Evolutionary conservation across 1,284 basidiomycete species (phyloP).

Genomic region (Leccinum laetum): DNA sequence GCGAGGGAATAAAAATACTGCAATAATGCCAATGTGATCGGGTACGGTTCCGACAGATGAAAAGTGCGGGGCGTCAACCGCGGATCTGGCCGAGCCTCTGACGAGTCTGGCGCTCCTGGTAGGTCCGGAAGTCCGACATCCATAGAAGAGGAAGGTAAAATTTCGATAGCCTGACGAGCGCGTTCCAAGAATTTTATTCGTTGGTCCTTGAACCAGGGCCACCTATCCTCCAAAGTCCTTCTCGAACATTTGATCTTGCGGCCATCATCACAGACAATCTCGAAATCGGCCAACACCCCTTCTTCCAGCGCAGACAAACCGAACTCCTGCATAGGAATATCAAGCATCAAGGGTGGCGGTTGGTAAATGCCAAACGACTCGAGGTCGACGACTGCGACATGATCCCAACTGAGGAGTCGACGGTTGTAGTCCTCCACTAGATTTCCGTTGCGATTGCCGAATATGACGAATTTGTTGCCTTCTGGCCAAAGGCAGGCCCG

Average conservation of each 20-base stretch:
- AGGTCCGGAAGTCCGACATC: slow-evolving; percentile 60
- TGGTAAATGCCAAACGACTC: slow-evolving; percentile 95
- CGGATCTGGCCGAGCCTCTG: slow-evolving; percentile 62
- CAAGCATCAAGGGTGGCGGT: slow-evolving; percentile 71
- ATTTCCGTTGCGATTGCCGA: slow-evolving; percentile 86
- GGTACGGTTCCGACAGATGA: slow-evolving; percentile 85
- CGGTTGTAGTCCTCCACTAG: slow-evolving; percentile 92
- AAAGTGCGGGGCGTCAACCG: slow-evolving; percentile 79
- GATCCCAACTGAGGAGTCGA: slow-evolving; percentile 87
- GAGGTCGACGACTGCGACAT: slow-evolving; percentile 87
- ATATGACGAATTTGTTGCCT: slow-evolving; percentile 82
- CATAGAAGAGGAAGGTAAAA: slow-evolving; percentile 57
- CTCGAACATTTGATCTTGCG: slow-evolving; percentile 82
- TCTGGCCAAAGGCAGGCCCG: slow-evolving; percentile 81
- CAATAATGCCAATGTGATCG: slow-evolving; percentile 84
- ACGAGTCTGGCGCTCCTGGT: slow-evolving; percentile 44
- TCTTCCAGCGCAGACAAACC: slow-evolving; percentile 82
- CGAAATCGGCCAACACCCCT: slow-evolving; percentile 79
- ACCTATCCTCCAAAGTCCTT: slow-evolving; percentile 80
- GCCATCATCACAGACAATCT: slow-evolving; percentile 90
- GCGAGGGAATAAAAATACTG: slow-evolving; percentile 92
- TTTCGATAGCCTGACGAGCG: slow-evolving; percentile 53
- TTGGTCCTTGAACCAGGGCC: slow-evolving; percentile 92
- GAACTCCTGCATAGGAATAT: slow-evolving; percentile 72
- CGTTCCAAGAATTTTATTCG: slow-evolving; percentile 55